Percentiles rank a stretch among this genome's conserved stretches.
Conservation (phyloP, 495 filamentous ascomycete species). For the Hypoxylon perforatum region DNA sequence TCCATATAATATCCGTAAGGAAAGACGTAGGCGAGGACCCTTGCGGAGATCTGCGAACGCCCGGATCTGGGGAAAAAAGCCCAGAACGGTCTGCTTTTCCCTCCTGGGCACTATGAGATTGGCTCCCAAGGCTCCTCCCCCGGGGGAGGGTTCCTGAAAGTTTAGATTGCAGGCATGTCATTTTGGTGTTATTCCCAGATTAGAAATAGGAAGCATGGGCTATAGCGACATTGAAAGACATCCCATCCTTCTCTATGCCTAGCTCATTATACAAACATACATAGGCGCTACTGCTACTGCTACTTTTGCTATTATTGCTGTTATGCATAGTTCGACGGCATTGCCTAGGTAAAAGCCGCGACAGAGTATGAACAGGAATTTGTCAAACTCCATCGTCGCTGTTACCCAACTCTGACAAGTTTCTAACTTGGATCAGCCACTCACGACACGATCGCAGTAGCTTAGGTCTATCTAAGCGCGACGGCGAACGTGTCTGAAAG, state of each 20-base stretch:
- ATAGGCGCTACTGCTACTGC: background rate
- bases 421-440: slow-evolving; percentile 40
- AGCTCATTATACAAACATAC: background rate
- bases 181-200: slow-evolving; percentile 10
- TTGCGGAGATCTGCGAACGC: slow-evolving; percentile 38
- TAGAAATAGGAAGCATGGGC: background rate
- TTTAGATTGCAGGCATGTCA: slow-evolving; percentile 21
- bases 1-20: slow-evolving; percentile 41
- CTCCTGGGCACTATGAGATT: slow-evolving; percentile 5
- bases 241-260: no score
- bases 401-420: slow-evolving; percentile 29
- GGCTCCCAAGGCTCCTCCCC: background rate
- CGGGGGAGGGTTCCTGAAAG: slow-evolving; percentile 17
- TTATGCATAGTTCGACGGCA: background rate
- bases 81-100: slow-evolving; percentile 35
- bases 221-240: background rate
- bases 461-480: slow-evolving; percentile 30
- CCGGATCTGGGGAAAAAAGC: slow-evolving; percentile 36
- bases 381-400: slow-evolving; percentile 19
- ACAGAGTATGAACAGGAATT: slow-evolving; percentile 12
- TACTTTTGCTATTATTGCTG: no score
- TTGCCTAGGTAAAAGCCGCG: slow-evolving; percentile 10
- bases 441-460: slow-evolving; percentile 22
- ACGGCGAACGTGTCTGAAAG: slow-evolving; percentile 9
- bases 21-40: slow-evolving; percentile 31